Evolutionary conservation across 441 rosid genomes (phyloP).

Genomic region (Kokia cookei): DNA sequence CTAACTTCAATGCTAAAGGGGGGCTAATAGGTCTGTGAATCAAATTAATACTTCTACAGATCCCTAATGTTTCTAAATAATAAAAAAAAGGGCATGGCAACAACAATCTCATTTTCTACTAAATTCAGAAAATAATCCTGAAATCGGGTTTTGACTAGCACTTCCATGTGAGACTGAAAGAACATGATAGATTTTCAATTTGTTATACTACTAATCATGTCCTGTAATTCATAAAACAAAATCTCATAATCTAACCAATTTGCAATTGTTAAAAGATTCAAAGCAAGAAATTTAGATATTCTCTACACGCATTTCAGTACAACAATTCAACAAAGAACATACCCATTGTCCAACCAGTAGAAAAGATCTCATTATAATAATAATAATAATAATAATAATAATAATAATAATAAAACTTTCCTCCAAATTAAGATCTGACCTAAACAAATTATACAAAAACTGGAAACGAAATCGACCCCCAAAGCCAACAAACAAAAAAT

Average conservation of each 20-base stretch:
- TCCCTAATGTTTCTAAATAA: neutral
- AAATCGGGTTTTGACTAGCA: neutral
- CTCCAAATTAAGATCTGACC: neutral
- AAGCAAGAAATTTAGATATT: neutral
- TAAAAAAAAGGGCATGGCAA: neutral
- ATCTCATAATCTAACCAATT: neutral
- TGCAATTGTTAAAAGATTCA: neutral
- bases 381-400: too few species aligned
- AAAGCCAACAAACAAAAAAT: neutral
- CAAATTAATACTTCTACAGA: neutral
- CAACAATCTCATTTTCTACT: neutral
- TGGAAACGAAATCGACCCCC: neutral
- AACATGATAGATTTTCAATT: neutral
- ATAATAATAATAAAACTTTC: neutral
- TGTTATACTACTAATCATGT: neutral
- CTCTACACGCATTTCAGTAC: neutral
- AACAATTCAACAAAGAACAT: neutral
- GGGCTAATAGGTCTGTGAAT: neutral
- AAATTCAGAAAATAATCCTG: neutral
- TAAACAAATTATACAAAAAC: neutral
- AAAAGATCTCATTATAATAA: neutral
- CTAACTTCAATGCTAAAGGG: neutral
- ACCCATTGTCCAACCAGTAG: neutral
- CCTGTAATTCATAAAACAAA: neutral
- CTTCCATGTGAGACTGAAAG: neutral